Base-by-base conservation (phyloP, 306 rosid genomes). In the Corylus avellana region DNA sequence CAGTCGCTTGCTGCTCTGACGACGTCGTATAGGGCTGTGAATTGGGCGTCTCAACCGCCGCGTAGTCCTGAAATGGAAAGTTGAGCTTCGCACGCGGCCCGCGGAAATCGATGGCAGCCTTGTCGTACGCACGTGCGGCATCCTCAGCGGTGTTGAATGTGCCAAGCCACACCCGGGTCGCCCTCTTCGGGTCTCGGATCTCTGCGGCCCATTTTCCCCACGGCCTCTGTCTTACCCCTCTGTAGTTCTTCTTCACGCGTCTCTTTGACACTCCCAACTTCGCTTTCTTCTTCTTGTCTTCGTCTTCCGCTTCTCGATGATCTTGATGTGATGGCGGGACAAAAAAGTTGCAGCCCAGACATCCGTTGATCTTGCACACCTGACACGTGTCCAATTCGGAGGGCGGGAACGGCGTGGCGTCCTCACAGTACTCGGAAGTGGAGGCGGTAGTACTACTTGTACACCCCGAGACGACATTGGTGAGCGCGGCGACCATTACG, bases 131-230 rank as follows among this genome's bases (percentile, higher is more conserved):
- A 25, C 82, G 82, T 8, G 97, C 99, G 0, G 99, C 99, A 0
- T 95, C 99, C 77, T 90, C 98, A 0, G 96, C 98, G 0, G 97
- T 91, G 1, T 66, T 85, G 85, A 95, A 95, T 0, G 99, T 95
- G 0, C 99, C 99, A 0, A 95, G 88, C 99, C 99, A 95, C 1
- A 95, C 99, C 29, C 98, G 90, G 12, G 85, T 49, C 0, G 89
- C 93, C 1, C 85, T 73, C 8, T 83, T 84, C 13, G 99, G 99
- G 88, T 95, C 99, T 0, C 98, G 95, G 47, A 95, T 95, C 79
- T 95, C 99, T 0, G 99, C 92, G 0, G 98, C 99, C 98, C 98
- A 95, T 79, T 95, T 93, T 0, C 98, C 99, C 99, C 98, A 93
- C 0, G 99, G 99, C 75, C 99, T 84, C 80, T 93, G 99, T 53